Evolutionary conservation across 1,284 basidiomycete genomes (phyloP).

Genomic region (Sphaerobolus stellatus): DNA sequence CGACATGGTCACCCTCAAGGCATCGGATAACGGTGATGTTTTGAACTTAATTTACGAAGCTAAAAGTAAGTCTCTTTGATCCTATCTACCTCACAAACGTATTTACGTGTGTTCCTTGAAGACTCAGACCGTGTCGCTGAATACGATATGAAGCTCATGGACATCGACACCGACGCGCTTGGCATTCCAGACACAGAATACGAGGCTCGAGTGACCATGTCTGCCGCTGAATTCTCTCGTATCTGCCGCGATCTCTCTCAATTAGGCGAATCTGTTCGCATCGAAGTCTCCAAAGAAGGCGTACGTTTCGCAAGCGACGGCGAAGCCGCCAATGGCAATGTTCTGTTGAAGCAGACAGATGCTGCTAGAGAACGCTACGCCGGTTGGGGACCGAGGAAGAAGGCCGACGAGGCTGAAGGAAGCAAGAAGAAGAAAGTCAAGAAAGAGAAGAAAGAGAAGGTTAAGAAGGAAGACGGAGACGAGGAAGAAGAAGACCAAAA

Average conservation of each 20-base stretch:
- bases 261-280: conserved; percentile 92
- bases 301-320: conserved; percentile 93
- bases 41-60: conserved; percentile 92
- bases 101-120: conserved; percentile 32
- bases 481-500: conserved; percentile 40
- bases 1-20: conserved; percentile 90
- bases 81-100: neutral
- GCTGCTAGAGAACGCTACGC: conserved; percentile 30
- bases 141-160: conserved; percentile 99
- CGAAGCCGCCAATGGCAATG: conserved; percentile 89
- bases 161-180: conserved; percentile 95
- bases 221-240: conserved; percentile 83
- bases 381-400: conserved; percentile 42
- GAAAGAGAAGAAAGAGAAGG: conserved; percentile 45
- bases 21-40: conserved; percentile 88
- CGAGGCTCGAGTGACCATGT: conserved; percentile 90
- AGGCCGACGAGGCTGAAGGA: conserved; percentile 50
- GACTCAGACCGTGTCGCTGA: conserved; percentile 94
- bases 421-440: conserved; percentile 38
- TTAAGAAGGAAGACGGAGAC: conserved; percentile 42
- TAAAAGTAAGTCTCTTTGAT: conserved; percentile 59
- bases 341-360: conserved; percentile 77
- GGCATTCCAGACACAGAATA: conserved; percentile 99
- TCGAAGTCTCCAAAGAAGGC: conserved; percentile 96
- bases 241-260: conserved; percentile 93